Base-by-base conservation (phyloP, 257 asterid species). In the Echites panduratus region DNA sequence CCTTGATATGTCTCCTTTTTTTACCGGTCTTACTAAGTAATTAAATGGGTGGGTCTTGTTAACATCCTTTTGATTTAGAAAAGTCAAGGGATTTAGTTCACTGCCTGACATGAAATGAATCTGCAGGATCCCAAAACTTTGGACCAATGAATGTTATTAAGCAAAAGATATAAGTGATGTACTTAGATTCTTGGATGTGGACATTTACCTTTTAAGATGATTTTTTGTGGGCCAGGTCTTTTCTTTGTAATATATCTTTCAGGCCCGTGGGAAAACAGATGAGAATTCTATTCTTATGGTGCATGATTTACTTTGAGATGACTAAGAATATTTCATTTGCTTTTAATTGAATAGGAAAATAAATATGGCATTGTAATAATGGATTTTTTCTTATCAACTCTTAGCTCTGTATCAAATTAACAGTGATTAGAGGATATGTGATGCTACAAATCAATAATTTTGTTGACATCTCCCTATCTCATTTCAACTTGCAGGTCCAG, bases 401-500 rank as follows among this genome's bases (percentile, higher is more conserved):
- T 48, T 29, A 62, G 40, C 9, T 47, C 3, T 29, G 70, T 47
- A n/a, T 6, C 22, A 47, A 26, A 26, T 75, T 32, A 50, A 45
- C 29, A 13, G 14, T 43, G 35, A 40, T 24, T 61, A 49, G 53
- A 58, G 22, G 32, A 70, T 9, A 49, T 29, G 20, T 12, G 54
- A 57, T 61, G 67, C 56, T 14, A 35, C 14, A 1, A 45, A 56
- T 57, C 63, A 7, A 20, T 6, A 45, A 5, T 24, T 14, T 74
- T 53, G 40, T 61, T 58, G 62, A 77, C 35, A 14, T 24, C 29
- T 72, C 77, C 56, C 54, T 20, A n/a, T 78, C 58, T 48, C 77
- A 22, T 74, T 44, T 24, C 79, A 20, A 75, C 44, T 80, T 85
- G 80, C 95, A 94, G 99, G 95, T 76, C 72, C 91, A 89, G 83